Conservation (phyloP, 257 asterid genomes). For the Ilex asprella region DNA sequence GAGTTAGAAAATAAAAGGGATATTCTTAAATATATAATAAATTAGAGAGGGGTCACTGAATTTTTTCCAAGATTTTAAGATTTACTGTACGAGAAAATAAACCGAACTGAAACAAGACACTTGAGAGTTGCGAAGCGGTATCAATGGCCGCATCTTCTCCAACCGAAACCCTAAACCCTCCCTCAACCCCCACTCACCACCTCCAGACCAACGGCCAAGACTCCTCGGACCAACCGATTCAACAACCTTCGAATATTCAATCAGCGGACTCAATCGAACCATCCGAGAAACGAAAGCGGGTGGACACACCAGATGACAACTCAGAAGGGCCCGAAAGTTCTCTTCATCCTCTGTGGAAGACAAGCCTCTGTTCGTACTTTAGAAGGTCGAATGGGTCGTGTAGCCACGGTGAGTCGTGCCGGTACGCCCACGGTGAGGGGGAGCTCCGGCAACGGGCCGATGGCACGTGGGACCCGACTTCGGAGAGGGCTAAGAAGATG, state of each 20-base stretch:
- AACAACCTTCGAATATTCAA: slow-evolving; percentile 11
- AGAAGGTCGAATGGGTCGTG: slow-evolving; percentile 49
- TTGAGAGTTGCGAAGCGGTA: no score
- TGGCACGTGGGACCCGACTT: slow-evolving; percentile 90
- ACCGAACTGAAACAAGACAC: no score
- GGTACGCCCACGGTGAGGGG: slow-evolving; percentile 79
- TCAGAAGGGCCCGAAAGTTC: not conserved
- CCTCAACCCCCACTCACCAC: not conserved
- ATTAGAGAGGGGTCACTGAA: no score
- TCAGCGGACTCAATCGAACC: slow-evolving; percentile 9
- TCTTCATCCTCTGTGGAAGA: slow-evolving; percentile 63
- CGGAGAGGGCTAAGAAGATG: slow-evolving; percentile 75
- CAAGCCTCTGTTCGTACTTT: slow-evolving; percentile 85
- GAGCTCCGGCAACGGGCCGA: slow-evolving; percentile 84
- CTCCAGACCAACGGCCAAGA: slow-evolving; percentile 24
- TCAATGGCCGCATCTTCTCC: slow-evolving; percentile 27
- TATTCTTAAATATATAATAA: no score
- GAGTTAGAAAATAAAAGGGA: no score
- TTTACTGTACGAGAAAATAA: no score
- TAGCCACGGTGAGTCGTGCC: slow-evolving; percentile 81
- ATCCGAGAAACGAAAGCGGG: slow-evolving; percentile 65
- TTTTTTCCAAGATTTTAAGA: no score
- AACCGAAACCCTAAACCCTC: slow-evolving; percentile 31
- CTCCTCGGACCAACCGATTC: slow-evolving; percentile 20
- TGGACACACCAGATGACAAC: slow-evolving; percentile 12